Conservation (phyloP, 2,329 filamentous ascomycete genomes). For the Aspergillus sergii region DNA sequence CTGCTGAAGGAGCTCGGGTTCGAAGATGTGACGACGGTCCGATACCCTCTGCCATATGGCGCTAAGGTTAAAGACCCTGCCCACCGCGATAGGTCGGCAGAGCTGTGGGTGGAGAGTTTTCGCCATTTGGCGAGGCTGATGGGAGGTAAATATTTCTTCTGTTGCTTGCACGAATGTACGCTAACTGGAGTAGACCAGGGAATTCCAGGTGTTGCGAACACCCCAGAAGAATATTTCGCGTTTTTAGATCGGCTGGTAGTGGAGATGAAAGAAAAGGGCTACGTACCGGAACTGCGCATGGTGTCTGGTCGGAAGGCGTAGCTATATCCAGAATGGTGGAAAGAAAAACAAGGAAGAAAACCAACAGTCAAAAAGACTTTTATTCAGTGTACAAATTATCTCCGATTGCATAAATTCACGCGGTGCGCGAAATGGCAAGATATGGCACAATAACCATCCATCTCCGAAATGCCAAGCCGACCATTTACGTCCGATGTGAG, state of each 20-base stretch:
- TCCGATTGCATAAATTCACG: not conserved
- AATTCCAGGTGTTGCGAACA: slow-evolving; percentile 15
- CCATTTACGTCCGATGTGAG: not conserved
- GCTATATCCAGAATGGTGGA: not conserved
- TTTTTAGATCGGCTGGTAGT: slow-evolving; percentile 14
- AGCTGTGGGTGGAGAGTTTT: slow-evolving; percentile 12
- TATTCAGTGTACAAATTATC: not conserved
- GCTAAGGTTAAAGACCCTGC: slow-evolving; percentile 6
- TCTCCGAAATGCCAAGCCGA: not conserved
- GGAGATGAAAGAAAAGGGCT: slow-evolving; percentile 15
- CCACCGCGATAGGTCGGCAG: slow-evolving; percentile 7
- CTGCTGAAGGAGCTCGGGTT: slow-evolving; percentile 10
- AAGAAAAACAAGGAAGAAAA: not conserved
- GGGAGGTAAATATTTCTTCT: slow-evolving; percentile 5
- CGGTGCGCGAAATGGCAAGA: not conserved
- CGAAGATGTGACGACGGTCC: slow-evolving; percentile 7
- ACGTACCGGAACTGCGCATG: slow-evolving; percentile 13
- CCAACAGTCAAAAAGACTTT: not conserved
- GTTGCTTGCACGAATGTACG: not conserved
- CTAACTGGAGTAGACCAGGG: slow-evolving; percentile 7
- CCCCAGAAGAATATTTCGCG: slow-evolving; percentile 10
- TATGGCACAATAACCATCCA: not conserved
- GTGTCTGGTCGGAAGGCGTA: slow-evolving; percentile 7
- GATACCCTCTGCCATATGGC: slow-evolving; percentile 14
- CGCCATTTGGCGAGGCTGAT: slow-evolving; percentile 16